Conservation (phyloP, 148 eudicot genomes). For the Amaranthus cruentus region DNA sequence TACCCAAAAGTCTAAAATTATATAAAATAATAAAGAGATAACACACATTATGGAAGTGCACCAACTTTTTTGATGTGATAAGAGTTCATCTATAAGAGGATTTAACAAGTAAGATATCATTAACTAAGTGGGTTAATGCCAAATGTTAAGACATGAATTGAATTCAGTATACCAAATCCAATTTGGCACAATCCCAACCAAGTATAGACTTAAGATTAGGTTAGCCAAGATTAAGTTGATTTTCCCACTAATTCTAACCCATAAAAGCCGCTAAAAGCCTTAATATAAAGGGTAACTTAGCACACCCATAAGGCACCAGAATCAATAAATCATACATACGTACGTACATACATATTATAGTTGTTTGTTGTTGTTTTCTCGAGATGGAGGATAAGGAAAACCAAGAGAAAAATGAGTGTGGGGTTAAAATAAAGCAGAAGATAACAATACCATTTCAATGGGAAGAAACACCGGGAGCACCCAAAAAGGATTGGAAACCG, state of each 20-base stretch:
- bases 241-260: slow-evolving; percentile 8
- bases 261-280: slow-evolving; percentile 12
- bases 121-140: slow-evolving; percentile 19
- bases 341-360: not conserved
- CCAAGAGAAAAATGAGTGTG: slow-evolving; percentile 15
- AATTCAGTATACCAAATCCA: slow-evolving; percentile 32
- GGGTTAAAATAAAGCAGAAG: slow-evolving; percentile 41
- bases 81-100: not conserved
- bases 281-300: slow-evolving; percentile 15
- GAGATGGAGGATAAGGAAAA: slow-evolving; percentile 42
- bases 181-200: slow-evolving; percentile 23
- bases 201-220: not conserved
- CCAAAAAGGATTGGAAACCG: slow-evolving; percentile 67
- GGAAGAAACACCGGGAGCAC: slow-evolving; percentile 83
- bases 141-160: not conserved
- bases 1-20: no score
- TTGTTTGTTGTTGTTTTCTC: not conserved
- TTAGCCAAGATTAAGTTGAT: not conserved
- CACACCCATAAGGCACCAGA: not conserved
- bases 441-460: slow-evolving; percentile 76
- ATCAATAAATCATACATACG: not conserved
- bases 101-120: slow-evolving; percentile 7
- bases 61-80: slow-evolving; percentile 20
- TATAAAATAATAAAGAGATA: no score
- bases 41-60: not conserved